phyloP scores from a whole-genome alignment of 768 basidiomycete genomes.

The Lactarius quietus region DNA sequence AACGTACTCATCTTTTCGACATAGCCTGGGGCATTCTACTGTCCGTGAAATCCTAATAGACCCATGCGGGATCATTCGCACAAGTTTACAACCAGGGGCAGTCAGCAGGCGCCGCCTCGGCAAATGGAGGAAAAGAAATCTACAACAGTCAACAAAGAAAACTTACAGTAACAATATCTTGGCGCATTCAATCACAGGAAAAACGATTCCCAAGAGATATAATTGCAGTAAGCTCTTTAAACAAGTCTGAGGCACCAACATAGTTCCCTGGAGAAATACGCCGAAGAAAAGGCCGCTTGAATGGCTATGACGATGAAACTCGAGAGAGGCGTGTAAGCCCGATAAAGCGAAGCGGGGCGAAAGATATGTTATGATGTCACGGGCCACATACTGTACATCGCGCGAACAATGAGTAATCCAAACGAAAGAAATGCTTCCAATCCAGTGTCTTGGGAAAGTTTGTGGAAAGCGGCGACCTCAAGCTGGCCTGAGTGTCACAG shows the following conservation, averaged over 20 bases:
- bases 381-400: not conserved
- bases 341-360: not conserved
- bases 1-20: not conserved
- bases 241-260: constrained; percentile 16
- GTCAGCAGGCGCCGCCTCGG: not conserved
- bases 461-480: too few relatives aligned
- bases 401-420: not conserved
- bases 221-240: not conserved
- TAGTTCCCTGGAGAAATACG: constrained; percentile 1
- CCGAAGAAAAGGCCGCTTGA: not conserved
- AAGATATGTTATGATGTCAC: not conserved
- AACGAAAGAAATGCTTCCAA: not conserved
- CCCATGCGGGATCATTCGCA: not conserved
- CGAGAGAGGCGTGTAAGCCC: not conserved
- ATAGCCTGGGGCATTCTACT: constrained; percentile 9
- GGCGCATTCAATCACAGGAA: constrained; percentile 6
- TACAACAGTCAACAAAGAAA: not conserved
- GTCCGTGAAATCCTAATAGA: constrained; percentile 1
- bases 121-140: not conserved
- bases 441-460: not conserved
- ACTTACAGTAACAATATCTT: constrained; percentile 1
- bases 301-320: too few relatives aligned
- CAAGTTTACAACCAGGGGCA: not conserved
- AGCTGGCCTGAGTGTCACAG: too few relatives aligned
- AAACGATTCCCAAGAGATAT: constrained; percentile 13